A percentile compares a stretch with the other conserved stretches of the same genome.
Evolutionary conservation across 2,329 filamentous ascomycete species (phyloP).

Genomic region (Microthyrium microscopicum): DNA sequence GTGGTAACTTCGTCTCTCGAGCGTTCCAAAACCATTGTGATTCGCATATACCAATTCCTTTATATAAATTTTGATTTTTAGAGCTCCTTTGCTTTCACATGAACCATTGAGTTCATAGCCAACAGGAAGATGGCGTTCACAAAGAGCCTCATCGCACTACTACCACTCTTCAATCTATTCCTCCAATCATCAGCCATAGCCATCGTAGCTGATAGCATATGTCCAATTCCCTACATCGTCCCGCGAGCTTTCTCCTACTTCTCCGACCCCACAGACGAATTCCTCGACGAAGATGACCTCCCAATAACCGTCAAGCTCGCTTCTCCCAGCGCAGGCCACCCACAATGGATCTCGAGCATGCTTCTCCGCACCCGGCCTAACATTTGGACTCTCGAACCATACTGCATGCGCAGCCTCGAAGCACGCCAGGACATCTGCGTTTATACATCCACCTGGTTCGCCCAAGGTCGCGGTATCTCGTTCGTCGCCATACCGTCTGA

Average conservation of each 20-base stretch:
- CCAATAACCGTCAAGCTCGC: background rate
- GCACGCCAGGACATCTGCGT: conserved; percentile 8
- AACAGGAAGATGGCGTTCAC: too few relatives aligned
- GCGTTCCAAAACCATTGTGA: too few relatives aligned
- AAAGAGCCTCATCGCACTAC: too few relatives aligned
- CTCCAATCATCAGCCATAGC: too few relatives aligned
- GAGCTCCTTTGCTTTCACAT: too few relatives aligned
- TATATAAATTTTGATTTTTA: too few relatives aligned
- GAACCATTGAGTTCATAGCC: too few relatives aligned
- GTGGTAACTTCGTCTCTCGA: too few relatives aligned
- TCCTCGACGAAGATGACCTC: background rate
- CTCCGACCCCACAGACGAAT: background rate
- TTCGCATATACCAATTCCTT: too few relatives aligned
- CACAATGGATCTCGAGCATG: background rate
- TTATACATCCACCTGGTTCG: conserved; percentile 7
- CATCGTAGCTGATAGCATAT: too few relatives aligned
- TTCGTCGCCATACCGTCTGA: conserved; percentile 5
- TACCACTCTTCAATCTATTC: too few relatives aligned
- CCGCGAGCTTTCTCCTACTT: background rate
- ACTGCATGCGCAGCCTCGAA: conserved; percentile 6
- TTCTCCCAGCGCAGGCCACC: background rate
- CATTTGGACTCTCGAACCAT: conserved; percentile 8
- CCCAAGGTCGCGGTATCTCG: conserved; percentile 8
- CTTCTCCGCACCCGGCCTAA: background rate
- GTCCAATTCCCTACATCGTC: background rate